Percentiles rank a stretch among this genome's conserved stretches.
These are phyloP conservation scores for Hypoxylon trugodes DNA, from an alignment of 495 filamentous ascomycete genomes.

Conservation along the genomic window DNA sequence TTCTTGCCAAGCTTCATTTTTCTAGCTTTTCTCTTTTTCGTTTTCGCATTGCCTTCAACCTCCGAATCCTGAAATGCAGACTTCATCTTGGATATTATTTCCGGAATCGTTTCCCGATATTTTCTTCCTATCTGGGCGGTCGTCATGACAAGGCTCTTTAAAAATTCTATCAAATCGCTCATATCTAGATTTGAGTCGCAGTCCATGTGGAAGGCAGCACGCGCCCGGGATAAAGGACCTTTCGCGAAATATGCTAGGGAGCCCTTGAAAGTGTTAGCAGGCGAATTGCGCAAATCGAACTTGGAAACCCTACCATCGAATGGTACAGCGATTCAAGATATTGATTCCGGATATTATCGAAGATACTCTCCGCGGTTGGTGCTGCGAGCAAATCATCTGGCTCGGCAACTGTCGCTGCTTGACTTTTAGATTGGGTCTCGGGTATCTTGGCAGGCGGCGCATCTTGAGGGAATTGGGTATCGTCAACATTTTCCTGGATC, in stretches of 20 bases:
- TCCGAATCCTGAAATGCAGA: conserved; percentile 66
- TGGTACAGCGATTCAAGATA: conserved; percentile 91
- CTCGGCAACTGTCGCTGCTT: background rate
- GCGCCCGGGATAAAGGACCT: conserved; percentile 87
- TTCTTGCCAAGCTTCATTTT: conserved; percentile 79
- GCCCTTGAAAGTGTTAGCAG: conserved; percentile 61
- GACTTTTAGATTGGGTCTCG: conserved; percentile 10
- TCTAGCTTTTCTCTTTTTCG: conserved; percentile 68
- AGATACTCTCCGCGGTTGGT: conserved; percentile 68
- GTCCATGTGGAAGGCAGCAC: conserved; percentile 74
- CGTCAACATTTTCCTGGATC: conserved; percentile 11
- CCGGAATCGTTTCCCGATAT: conserved; percentile 78
- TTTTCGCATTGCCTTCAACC: conserved; percentile 44
- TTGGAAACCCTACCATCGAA: conserved; percentile 69
- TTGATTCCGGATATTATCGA: conserved; percentile 74
- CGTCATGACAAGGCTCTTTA: conserved; percentile 75
- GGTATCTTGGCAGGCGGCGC: background rate
- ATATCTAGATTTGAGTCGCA: conserved; percentile 61
- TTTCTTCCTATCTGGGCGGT: conserved; percentile 86
- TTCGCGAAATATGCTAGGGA: conserved; percentile 98
- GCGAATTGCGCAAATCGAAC: background rate
- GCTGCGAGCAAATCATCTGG: conserved; percentile 29
- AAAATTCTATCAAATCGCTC: conserved; percentile 69
- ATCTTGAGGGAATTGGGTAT: conserved; percentile 12
- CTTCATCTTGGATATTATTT: conserved; percentile 70